Evolutionary conservation across 106 monocot genomes (phyloP).

Genomic region (Hemerocallis citrina): DNA sequence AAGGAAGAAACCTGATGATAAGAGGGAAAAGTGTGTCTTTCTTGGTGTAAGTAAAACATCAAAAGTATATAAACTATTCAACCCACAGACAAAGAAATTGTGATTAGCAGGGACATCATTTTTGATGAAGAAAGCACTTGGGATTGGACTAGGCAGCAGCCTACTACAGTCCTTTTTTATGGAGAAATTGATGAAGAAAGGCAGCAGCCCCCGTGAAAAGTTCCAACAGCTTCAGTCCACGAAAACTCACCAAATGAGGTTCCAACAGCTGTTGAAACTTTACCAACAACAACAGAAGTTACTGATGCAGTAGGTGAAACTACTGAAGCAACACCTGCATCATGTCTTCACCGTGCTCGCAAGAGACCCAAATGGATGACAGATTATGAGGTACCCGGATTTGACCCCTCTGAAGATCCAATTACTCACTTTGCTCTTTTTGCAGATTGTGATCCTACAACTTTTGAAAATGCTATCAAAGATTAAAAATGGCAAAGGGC

Average conservation of each 20-base stretch:
- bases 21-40: neutral
- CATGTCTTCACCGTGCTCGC: neutral
- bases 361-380: too few species aligned
- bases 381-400: too few species aligned
- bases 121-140: conserved; percentile 4
- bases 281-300: neutral
- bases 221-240: neutral
- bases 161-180: neutral
- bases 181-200: neutral
- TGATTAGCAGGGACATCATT: neutral
- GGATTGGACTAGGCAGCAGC: conserved; percentile 1
- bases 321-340: neutral
- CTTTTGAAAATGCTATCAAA: too few species aligned
- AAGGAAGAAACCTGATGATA: conserved; percentile 2
- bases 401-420: too few species aligned
- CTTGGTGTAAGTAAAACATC: neutral
- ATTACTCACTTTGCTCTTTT: too few species aligned
- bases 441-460: too few species aligned
- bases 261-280: neutral
- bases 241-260: neutral
- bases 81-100: neutral
- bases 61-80: conserved; percentile 1
- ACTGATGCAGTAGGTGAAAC: conserved; percentile 1
- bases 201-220: neutral
- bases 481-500: too few species aligned